phyloP scores from a whole-genome alignment of 2,329 filamentous ascomycete genomes.

The Ascochyta koolunga region DNA sequence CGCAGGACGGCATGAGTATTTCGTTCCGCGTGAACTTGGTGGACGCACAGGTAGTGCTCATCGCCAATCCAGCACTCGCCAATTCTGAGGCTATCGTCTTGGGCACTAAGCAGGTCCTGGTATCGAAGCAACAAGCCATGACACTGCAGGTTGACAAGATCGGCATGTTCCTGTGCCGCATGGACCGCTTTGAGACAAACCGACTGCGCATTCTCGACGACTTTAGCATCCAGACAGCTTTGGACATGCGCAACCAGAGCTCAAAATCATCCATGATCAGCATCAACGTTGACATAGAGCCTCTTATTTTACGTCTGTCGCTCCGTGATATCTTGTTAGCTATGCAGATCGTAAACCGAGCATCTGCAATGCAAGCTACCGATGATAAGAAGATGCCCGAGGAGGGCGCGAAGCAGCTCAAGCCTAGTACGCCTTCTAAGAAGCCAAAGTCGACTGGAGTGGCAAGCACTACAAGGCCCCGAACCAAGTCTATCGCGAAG shows the following conservation, averaged over 20 bases:
- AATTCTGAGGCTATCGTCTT: constrained; percentile 96
- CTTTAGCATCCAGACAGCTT: constrained; percentile 87
- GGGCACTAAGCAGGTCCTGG: constrained; percentile 88
- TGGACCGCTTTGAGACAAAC: constrained; percentile 95
- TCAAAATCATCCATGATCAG: constrained; percentile 69
- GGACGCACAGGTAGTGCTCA: constrained; percentile 93
- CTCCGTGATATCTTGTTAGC: constrained; percentile 93
- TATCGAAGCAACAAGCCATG: constrained; percentile 91
- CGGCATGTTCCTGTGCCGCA: constrained; percentile 97
- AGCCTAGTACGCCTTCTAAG: constrained; percentile 54
- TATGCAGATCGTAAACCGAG: constrained; percentile 88
- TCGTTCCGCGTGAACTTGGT: constrained; percentile 93
- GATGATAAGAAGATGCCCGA: constrained; percentile 54
- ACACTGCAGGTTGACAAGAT: constrained; percentile 93
- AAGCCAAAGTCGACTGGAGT: constrained; percentile 58
- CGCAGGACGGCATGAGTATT: constrained; percentile 66
- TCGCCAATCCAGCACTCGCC: constrained; percentile 87
- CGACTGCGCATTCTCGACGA: constrained; percentile 93
- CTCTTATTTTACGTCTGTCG: constrained; percentile 86
- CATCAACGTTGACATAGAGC: constrained; percentile 87
- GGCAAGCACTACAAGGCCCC: constrained; percentile 53
- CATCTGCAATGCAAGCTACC: constrained; percentile 79
- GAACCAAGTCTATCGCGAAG: constrained; percentile 55
- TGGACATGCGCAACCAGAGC: constrained; percentile 73
- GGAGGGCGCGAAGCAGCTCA: constrained; percentile 62